Evolutionary conservation across 2,329 filamentous ascomycete species (phyloP).

Genomic region (Hypoxylon sp.): DNA sequence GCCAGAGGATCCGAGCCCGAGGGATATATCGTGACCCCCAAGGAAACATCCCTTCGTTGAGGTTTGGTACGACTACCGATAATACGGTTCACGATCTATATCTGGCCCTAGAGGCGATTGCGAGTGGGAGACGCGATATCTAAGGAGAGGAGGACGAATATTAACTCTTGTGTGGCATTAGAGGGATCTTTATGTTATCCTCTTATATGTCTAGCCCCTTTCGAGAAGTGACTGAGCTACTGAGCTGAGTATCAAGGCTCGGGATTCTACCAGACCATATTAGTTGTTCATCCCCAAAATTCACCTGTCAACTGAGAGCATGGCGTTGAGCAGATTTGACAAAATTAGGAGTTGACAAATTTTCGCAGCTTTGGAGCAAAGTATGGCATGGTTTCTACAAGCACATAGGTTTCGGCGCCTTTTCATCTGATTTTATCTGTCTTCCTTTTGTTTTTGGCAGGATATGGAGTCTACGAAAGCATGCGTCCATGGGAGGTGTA

Average conservation of each 20-base stretch:
- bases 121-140: conserved; percentile 1
- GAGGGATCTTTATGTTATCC: conserved; percentile 7
- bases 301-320: conserved; percentile 1
- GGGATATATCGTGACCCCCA: conserved; percentile 7
- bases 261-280: conserved; percentile 2
- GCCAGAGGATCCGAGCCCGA: conserved; percentile 10
- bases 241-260: background rate
- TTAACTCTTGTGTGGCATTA: conserved; percentile 3
- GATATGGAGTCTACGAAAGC: conserved; percentile 36
- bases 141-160: conserved; percentile 8
- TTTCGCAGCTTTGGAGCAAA: conserved; percentile 18
- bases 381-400: conserved; percentile 17
- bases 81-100: background rate
- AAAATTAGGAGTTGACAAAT: conserved; percentile 20
- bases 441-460: conserved; percentile 18
- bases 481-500: conserved; percentile 32
- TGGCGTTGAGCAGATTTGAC: conserved; percentile 5
- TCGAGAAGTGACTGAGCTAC: background rate
- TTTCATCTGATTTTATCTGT: conserved; percentile 12
- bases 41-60: conserved; percentile 1
- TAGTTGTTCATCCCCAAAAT: conserved; percentile 8
- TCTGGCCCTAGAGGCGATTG: background rate
- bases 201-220: conserved; percentile 13
- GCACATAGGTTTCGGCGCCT: background rate
- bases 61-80: background rate